Conservation (phyloP, 345 rosid genomes). For the Gossypium herbaceum region DNA sequence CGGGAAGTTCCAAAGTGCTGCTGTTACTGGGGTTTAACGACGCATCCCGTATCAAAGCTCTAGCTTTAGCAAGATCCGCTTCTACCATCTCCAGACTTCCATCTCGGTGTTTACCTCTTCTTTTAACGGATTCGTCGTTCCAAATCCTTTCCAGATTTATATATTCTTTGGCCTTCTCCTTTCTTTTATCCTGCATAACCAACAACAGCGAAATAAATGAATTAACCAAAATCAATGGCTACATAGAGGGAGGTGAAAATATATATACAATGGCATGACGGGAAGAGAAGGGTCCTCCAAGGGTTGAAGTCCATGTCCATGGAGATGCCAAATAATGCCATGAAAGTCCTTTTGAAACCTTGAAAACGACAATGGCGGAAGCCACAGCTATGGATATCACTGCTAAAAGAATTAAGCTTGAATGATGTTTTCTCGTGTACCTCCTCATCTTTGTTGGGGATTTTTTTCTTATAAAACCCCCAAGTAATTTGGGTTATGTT, state of each 20-base stretch:
- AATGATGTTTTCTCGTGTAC: not conserved
- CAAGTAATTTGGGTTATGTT: no score
- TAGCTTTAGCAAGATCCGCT: conserved; percentile 39
- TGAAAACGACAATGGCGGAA: conserved; percentile 5
- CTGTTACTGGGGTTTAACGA: conserved; percentile 5
- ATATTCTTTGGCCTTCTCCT: conserved; percentile 11
- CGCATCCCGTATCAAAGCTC: conserved; percentile 50
- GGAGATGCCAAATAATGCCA: conserved; percentile 20
- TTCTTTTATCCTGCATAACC: not conserved
- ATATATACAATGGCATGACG: not conserved
- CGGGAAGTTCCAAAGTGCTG: conserved; percentile 7
- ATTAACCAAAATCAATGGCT: not conserved
- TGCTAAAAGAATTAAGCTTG: conserved; percentile 6
- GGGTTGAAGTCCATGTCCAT: conserved; percentile 12
- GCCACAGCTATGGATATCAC: conserved; percentile 12
- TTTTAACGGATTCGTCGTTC: not conserved
- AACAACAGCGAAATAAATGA: not conserved
- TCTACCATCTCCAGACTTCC: conserved; percentile 37
- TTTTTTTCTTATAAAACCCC: no score
- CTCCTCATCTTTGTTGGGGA: not conserved
- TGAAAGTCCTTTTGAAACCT: conserved; percentile 12
- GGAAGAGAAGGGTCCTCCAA: not conserved
- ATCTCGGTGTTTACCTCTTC: not conserved
- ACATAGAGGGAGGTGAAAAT: not conserved
- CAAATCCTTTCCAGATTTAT: conserved; percentile 13